Evolutionary conservation across 2,329 filamentous ascomycete species (phyloP).

Genomic region (Pseudocercospora vitis): DNA sequence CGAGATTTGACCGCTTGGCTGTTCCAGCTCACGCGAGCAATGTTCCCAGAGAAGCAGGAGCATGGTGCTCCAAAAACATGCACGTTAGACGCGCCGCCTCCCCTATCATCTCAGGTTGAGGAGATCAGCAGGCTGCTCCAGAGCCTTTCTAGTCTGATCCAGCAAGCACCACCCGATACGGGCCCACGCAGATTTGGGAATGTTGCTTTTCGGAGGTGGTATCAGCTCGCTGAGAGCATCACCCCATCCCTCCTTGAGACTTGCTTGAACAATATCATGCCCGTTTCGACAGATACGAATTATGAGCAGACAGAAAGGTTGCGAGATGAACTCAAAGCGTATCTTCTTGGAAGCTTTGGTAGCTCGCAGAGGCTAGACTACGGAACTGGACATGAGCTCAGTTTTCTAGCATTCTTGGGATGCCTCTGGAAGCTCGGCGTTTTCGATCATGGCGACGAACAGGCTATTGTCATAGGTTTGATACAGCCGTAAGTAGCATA

Average conservation of each 20-base stretch:
- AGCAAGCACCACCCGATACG: slow-evolving; percentile 77
- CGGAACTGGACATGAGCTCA: slow-evolving; percentile 92
- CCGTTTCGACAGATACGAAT: not conserved
- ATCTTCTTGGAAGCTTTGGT: slow-evolving; percentile 83
- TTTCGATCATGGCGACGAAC: slow-evolving; percentile 70
- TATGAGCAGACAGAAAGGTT: slow-evolving; percentile 10
- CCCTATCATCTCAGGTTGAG: slow-evolving; percentile 52
- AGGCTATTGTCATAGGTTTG: slow-evolving; percentile 76
- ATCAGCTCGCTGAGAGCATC: slow-evolving; percentile 64
- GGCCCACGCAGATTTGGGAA: slow-evolving; percentile 92
- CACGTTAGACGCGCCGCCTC: slow-evolving; percentile 52
- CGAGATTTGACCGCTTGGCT: slow-evolving; percentile 83
- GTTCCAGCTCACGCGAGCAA: slow-evolving; percentile 82
- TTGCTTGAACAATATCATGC: slow-evolving; percentile 18
- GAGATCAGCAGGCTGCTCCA: slow-evolving; percentile 66
- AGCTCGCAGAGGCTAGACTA: slow-evolving; percentile 90
- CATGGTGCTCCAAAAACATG: slow-evolving; percentile 33
- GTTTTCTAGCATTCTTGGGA: slow-evolving; percentile 87
- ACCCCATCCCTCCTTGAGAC: slow-evolving; percentile 50
- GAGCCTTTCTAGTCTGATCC: slow-evolving; percentile 65
- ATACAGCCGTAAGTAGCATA: slow-evolving; percentile 70
- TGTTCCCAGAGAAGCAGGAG: slow-evolving; percentile 66
- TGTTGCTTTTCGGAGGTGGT: slow-evolving; percentile 83
- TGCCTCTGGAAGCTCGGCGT: slow-evolving; percentile 86
- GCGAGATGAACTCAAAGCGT: slow-evolving; percentile 66